Evolutionary conservation across 2,329 filamentous ascomycete species (phyloP).

Genomic region (Diaporthe caulivora): DNA sequence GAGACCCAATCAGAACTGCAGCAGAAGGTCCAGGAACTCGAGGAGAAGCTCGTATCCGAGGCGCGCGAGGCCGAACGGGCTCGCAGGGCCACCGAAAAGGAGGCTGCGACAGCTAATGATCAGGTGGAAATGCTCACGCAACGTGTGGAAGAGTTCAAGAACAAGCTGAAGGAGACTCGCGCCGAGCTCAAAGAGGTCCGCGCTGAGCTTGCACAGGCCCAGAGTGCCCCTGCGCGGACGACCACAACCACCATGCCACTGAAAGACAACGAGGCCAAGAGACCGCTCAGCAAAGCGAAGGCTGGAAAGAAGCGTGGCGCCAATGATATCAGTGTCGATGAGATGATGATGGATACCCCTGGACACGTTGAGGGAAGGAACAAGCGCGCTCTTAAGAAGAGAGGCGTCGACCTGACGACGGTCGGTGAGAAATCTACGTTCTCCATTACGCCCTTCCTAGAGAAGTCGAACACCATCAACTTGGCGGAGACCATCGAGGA

Average conservation of each 20-base stretch:
- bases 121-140: slow-evolving; percentile 76
- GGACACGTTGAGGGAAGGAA: slow-evolving; percentile 51
- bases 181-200: slow-evolving; percentile 77
- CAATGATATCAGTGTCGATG: slow-evolving; percentile 59
- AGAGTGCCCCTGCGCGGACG: slow-evolving; percentile 37
- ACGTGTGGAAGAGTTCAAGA: slow-evolving; percentile 76
- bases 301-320: slow-evolving; percentile 59
- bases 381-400: slow-evolving; percentile 66
- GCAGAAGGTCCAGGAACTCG: slow-evolving; percentile 48
- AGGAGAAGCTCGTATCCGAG: slow-evolving; percentile 56
- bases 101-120: slow-evolving; percentile 70
- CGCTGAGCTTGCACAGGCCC: slow-evolving; percentile 57
- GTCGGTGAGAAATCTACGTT: slow-evolving; percentile 91
- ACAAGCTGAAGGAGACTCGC: slow-evolving; percentile 77
- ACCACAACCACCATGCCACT: slow-evolving; percentile 46
- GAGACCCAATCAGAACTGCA: slow-evolving; percentile 46
- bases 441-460: slow-evolving; percentile 94
- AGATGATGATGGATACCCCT: slow-evolving; percentile 62
- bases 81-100: slow-evolving; percentile 63
- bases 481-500: slow-evolving; percentile 59
- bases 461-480: slow-evolving; percentile 65
- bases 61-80: slow-evolving; percentile 44
- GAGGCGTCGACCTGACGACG: slow-evolving; percentile 67
- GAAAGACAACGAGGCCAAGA: slow-evolving; percentile 43
- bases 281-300: slow-evolving; percentile 50